phyloP scores from a whole-genome alignment of 129 eudicot species.

The Chrysanthemum makinoi region DNA sequence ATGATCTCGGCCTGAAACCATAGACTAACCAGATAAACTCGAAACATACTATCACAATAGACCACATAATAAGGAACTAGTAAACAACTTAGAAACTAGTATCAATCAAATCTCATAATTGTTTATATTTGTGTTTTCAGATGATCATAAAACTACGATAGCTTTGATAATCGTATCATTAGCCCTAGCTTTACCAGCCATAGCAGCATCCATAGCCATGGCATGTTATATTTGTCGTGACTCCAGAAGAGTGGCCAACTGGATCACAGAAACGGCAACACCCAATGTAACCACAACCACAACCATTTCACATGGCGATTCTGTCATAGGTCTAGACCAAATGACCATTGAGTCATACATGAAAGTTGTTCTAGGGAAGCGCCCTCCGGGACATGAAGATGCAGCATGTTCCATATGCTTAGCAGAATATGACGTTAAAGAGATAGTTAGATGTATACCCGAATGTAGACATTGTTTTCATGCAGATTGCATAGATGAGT shows the following conservation, averaged over 20 bases:
- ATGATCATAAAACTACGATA: constrained; percentile 21
- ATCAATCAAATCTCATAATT: constrained; percentile 2
- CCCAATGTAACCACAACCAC: constrained; percentile 11
- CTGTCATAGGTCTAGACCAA: constrained; percentile 51
- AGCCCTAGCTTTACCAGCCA: constrained; percentile 52
- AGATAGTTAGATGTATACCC: constrained; percentile 57
- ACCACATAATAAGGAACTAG: too few species aligned
- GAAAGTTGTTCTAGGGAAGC: constrained; percentile 53
- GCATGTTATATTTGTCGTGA: constrained; percentile 34
- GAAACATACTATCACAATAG: neutral
- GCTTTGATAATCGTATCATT: constrained; percentile 46
- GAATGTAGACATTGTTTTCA: constrained; percentile 83
- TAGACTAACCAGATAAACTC: constrained; percentile 8
- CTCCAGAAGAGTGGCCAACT: constrained; percentile 20
- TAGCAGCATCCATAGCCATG: constrained; percentile 36
- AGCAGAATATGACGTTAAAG: constrained; percentile 52
- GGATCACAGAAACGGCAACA: constrained; percentile 31
- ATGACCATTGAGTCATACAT: constrained; percentile 68
- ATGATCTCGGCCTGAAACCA: neutral
- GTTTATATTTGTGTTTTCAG: constrained; percentile 24
- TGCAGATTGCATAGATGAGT: constrained; percentile 70
- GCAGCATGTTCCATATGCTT: constrained; percentile 67
- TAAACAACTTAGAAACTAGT: neutral
- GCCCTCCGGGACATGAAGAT: constrained; percentile 63
- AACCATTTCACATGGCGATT: neutral